These are phyloP conservation scores for Aethionema arabicum DNA, from an alignment of 345 rosid species.

Conservation along the genomic window DNA sequence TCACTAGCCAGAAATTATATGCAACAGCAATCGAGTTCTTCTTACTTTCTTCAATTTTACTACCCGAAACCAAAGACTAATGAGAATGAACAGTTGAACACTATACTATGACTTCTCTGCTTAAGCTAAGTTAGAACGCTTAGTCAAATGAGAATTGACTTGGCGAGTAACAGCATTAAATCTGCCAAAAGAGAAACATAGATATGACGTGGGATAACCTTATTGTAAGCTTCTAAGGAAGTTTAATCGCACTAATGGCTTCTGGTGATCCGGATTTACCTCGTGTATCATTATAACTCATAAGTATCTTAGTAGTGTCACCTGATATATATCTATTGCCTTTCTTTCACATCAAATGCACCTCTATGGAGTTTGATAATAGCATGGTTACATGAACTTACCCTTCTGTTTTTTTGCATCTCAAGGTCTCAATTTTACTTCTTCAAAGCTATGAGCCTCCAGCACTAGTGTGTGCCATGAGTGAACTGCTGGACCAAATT, in stretches of 20 bases:
- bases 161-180: not conserved
- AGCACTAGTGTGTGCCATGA: slow-evolving; percentile 52
- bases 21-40: not conserved
- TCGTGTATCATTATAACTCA: not conserved
- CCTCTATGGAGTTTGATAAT: not conserved
- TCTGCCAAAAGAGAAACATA: not conserved
- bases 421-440: slow-evolving; percentile 61
- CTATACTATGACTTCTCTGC: slow-evolving; percentile 7
- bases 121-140: slow-evolving; percentile 1
- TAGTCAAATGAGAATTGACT: not conserved
- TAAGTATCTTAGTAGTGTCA: not conserved
- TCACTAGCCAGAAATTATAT: not conserved
- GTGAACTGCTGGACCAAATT: slow-evolving; percentile 55
- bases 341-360: not conserved
- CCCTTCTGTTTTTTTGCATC: slow-evolving; percentile 21
- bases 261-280: not conserved
- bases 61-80: not conserved
- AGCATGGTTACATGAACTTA: not conserved
- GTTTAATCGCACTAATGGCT: not conserved
- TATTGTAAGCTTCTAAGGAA: not conserved
- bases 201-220: not conserved
- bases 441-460: slow-evolving; percentile 63
- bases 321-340: slow-evolving; percentile 1
- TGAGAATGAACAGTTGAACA: not conserved
- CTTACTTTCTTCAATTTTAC: not conserved